Conservation (phyloP, 768 basidiomycete genomes). For the Naematelia aurantialba region DNA sequence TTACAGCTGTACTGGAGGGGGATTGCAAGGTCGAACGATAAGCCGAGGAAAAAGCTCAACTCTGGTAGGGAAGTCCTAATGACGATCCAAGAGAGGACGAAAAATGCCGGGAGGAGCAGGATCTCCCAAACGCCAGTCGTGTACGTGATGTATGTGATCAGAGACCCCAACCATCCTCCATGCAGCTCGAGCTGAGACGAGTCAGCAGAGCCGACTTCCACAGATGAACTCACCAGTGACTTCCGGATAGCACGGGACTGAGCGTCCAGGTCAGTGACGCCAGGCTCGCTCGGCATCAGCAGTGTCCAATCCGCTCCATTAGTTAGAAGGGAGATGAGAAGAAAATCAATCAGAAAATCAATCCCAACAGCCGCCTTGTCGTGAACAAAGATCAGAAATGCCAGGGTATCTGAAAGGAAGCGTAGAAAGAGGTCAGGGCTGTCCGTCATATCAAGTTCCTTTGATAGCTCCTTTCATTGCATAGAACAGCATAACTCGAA, state of each 20-base stretch:
- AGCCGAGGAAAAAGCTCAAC: conserved; percentile 15
- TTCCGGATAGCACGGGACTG: neutral
- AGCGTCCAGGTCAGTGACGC: no score
- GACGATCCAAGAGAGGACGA: conserved; percentile 14
- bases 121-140: conserved; percentile 22
- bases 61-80: conserved; percentile 11
- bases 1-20: conserved; percentile 24
- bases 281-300: no score
- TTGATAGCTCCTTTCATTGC: no score
- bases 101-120: conserved; percentile 14
- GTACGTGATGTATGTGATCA: conserved; percentile 11
- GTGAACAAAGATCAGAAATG: no score
- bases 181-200: neutral
- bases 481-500: no score
- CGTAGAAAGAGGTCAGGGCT: no score
- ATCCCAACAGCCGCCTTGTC: no score
- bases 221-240: neutral
- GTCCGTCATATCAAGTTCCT: no score
- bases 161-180: conserved; percentile 22
- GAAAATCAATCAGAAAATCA: no score
- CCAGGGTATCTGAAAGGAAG: no score
- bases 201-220: neutral
- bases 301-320: no score
- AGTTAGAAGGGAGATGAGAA: no score
- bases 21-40: conserved; percentile 21